Base-by-base conservation (phyloP, 139 green algal genomes). In the Chlorella ohadii region DNA sequence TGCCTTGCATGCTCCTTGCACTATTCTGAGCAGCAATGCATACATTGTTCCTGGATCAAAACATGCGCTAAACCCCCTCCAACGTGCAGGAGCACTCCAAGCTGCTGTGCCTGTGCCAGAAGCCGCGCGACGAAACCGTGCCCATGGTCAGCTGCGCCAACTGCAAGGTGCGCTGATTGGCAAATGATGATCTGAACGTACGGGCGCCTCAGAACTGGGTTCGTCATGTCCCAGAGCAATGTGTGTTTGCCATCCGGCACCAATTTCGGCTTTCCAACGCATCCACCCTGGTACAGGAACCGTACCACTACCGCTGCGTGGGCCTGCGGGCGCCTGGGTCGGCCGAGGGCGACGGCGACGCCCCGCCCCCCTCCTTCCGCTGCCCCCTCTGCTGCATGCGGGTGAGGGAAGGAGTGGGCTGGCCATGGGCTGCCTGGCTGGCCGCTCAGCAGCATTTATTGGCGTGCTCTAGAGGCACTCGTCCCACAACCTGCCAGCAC, bases 241-340 rank as follows among this genome's bases (percentile, higher is more conserved):
- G n/a, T n/a, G n/a, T n/a, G n/a, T n/a, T n/a, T n/a, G n/a, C n/a
- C n/a, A n/a, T n/a, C n/a, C n/a, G n/a, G n/a, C n/a, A n/a, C n/a
- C n/a, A n/a, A n/a, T n/a, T n/a, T n/a, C n/a, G n/a, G n/a, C n/a
- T n/a, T n/a, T n/a, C n/a, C n/a, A n/a, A n/a, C n/a, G n/a, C n/a
- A n/a, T n/a, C n/a, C n/a, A n/a, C n/a, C n/a, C n/a, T n/a, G n/a
- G n/a, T 67, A 44, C 78, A 84, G 34, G 93, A 93, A 23, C 93
- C 88, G 93, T 96, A 91, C 78, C 93, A 96, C 86, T 92, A 90
- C 70, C 87, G 88, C 4, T 96, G 93, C 81, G 87, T 95, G 39
- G 93, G 93, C 19, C 90, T 94, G 44, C 31, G 65, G 15, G 66
- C 65, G 4, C 88, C 87, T 22, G 70, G 71, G 12, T 9, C 51